phyloP scores from a whole-genome alignment of 1,139 yeast genomes.

The Petasospora fabianii region DNA sequence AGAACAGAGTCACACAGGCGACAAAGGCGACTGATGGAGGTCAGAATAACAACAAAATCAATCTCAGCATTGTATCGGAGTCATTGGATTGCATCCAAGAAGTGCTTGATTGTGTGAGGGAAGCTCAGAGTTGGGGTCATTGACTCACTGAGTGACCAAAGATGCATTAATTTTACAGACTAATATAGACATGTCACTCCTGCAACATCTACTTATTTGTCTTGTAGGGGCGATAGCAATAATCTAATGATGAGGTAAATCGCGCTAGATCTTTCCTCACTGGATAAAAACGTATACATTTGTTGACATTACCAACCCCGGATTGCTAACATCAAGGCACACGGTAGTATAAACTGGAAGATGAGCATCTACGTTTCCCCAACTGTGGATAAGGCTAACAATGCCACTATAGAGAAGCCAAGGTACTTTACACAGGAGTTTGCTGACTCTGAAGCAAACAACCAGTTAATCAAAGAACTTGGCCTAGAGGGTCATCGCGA shows the following conservation, averaged over 20 bases:
- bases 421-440: conserved; percentile 13
- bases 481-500: conserved; percentile 39
- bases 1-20: conserved; percentile 12
- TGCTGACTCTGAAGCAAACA: conserved; percentile 18
- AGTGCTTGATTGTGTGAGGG: conserved; percentile 24
- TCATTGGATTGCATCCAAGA: conserved; percentile 37
- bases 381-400: conserved; percentile 13
- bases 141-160: neutral
- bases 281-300: no score
- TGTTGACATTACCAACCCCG: no score
- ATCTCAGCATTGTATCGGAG: conserved; percentile 37
- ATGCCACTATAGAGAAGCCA: conserved; percentile 13
- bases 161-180: no score
- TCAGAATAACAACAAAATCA: conserved; percentile 30
- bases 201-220: no score
- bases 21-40: conserved; percentile 13
- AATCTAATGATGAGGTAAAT: no score
- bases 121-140: conserved; percentile 7
- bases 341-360: neutral
- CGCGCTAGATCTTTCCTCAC: no score
- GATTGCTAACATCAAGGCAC: no score
- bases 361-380: conserved; percentile 10
- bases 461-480: conserved; percentile 30
- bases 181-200: no score
- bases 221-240: no score